A percentile compares a stretch with the other conserved stretches of the same genome.
These are phyloP conservation scores for Alternaria atra DNA, from an alignment of 2,329 filamentous ascomycete genomes.

Conservation along the genomic window DNA sequence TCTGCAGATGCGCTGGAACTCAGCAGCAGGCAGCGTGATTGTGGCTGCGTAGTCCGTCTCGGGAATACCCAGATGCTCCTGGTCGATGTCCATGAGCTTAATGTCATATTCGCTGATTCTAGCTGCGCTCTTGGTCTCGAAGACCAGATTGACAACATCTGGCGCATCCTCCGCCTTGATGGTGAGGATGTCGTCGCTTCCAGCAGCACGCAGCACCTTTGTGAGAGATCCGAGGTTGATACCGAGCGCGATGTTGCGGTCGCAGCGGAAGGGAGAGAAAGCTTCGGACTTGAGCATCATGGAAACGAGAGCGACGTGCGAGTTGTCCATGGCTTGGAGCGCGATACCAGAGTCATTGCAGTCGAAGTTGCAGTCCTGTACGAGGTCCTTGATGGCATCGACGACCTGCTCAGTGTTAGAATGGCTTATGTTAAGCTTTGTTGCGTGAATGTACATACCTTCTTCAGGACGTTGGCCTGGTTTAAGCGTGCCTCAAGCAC, in stretches of 20 bases:
- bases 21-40: constrained; percentile 83
- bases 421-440: neutral
- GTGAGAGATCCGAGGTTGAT: constrained; percentile 97
- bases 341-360: constrained; percentile 99
- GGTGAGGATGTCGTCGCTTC: constrained; percentile 93
- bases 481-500: constrained; percentile 98
- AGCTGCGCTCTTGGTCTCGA: constrained; percentile 89
- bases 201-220: constrained; percentile 94
- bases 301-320: constrained; percentile 96
- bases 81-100: constrained; percentile 99
- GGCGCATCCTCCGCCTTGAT: constrained; percentile 97
- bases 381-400: constrained; percentile 98
- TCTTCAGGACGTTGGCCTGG: constrained; percentile 93
- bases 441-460: constrained; percentile 70
- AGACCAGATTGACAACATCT: constrained; percentile 93
- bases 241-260: constrained; percentile 97
- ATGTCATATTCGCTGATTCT: constrained; percentile 98
- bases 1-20: constrained; percentile 95
- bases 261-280: constrained; percentile 95
- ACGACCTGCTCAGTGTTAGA: constrained; percentile 72
- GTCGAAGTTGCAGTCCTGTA: constrained; percentile 99
- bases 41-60: constrained; percentile 98
- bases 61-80: constrained; percentile 97
- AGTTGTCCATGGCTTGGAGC: constrained; percentile 99
- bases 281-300: constrained; percentile 98